phyloP scores from a whole-genome alignment of 805 yeast genomes.

The Grigorovia humatica region DNA sequence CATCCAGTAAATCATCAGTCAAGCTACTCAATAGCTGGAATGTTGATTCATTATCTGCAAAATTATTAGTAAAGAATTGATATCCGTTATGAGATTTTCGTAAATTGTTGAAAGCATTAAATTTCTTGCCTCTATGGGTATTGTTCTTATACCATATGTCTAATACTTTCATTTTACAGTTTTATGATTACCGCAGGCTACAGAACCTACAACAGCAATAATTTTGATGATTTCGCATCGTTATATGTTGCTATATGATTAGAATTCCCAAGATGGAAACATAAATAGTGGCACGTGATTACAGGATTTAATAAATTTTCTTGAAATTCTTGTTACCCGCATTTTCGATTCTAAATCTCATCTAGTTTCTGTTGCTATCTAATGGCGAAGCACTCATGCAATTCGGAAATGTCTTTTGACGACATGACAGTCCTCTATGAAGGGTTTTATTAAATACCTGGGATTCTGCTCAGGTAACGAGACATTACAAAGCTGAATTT shows the following conservation, averaged over 20 bases:
- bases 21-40: conserved; percentile 41
- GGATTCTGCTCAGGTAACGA: too few species aligned
- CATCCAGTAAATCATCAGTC: conserved; percentile 49
- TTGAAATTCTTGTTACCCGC: too few species aligned
- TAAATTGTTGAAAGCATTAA: conserved; percentile 16
- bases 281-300: background rate
- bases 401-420: too few species aligned
- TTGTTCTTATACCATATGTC: background rate
- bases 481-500: too few species aligned
- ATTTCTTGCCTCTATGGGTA: background rate
- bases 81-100: conserved; percentile 25
- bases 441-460: too few species aligned
- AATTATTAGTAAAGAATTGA: conserved; percentile 31
- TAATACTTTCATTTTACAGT: background rate
- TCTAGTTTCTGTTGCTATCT: too few species aligned
- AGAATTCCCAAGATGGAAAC: background rate
- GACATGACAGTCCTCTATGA: too few species aligned
- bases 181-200: too few species aligned
- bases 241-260: background rate
- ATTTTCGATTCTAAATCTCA: too few species aligned
- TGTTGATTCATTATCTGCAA: conserved; percentile 31
- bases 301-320: background rate
- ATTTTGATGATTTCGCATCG: background rate
- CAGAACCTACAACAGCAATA: too few species aligned
- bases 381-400: too few species aligned